Conservation (phyloP, 768 basidiomycete species). For the Lentinula guzmanii region DNA sequence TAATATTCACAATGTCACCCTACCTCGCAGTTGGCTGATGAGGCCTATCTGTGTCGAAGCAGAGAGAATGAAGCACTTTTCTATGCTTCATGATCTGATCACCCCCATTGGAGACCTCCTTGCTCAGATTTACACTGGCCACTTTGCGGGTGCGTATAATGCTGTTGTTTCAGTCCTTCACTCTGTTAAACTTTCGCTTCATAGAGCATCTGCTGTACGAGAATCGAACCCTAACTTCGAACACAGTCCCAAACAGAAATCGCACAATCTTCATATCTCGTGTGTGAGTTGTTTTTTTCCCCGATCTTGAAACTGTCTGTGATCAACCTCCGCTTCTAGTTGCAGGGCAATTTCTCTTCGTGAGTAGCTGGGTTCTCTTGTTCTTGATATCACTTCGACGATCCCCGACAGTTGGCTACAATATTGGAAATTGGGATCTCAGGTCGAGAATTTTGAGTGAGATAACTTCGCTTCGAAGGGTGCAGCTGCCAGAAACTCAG, state of each 20-base stretch:
- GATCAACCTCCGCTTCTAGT: slow-evolving; percentile 20
- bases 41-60: slow-evolving; percentile 15
- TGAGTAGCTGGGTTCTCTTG: slow-evolving; percentile 20
- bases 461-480: slow-evolving; percentile 14
- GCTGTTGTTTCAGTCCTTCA: background rate
- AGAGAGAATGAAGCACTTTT: slow-evolving; percentile 10
- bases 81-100: slow-evolving; percentile 6
- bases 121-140: slow-evolving; percentile 21
- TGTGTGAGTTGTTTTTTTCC: slow-evolving; percentile 29
- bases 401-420: slow-evolving; percentile 25
- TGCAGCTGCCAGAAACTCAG: background rate
- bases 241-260: slow-evolving; percentile 12
- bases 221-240: slow-evolving; percentile 11
- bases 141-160: slow-evolving; percentile 17
- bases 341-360: slow-evolving; percentile 42
- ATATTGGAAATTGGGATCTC: slow-evolving; percentile 12
- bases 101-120: slow-evolving; percentile 17
- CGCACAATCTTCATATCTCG: slow-evolving; percentile 39
- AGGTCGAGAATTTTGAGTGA: slow-evolving; percentile 12
- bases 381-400: background rate
- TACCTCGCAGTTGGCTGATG: slow-evolving; percentile 51
- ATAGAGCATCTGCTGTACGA: slow-evolving; percentile 25
- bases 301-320: background rate
- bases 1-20: slow-evolving; percentile 37
- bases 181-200: background rate